Evolutionary conservation across 352 stramenopile species (phyloP), one percentile per base, ranked within the genome.

Genomic region (Phytophthora pseudosyringae): DNA sequence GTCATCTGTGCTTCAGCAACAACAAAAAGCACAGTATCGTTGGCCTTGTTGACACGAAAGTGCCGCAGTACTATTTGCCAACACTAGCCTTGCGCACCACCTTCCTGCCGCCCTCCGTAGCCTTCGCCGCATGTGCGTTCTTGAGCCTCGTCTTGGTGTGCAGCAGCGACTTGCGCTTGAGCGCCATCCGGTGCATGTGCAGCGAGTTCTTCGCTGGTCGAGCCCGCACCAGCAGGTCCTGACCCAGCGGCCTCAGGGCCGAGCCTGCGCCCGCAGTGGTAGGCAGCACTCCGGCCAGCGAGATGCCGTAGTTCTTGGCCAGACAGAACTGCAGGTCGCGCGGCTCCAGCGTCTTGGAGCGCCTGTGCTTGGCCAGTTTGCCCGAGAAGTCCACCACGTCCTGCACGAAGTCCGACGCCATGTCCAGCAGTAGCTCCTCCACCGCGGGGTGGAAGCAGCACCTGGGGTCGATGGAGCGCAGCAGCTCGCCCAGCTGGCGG

Each of bases 251-350:
- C 28, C 82, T 86, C 28, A 91, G 57, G n/a, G 46, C 43, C 10
- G 59, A 64, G 3, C 43, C 60, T 13, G 32, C 13, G 15, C 36
- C 54, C 4, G 53, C n/a, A 4, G 60, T 43, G 29, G 59, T 38
- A 41, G 71, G 69, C 15, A 88, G 69, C 59, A 86, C 80, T 11
- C 85, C 85, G 4, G 81, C 83, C 39, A 95, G 70, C 16, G 87
- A 93, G 58, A 95, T 91, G 59, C 87, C 83, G 51, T 95, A 90
- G 70, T 91, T 94, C 73, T 95, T 95, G 60, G 83, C 81, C 44
- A 95, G 69, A 55, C 75, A 91, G 26, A 95, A 88, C 72, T 95
- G 87, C 33, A 95, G 49, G 49, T 95, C 87, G 32, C 84, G 86
- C 25, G 83, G 61, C 54, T 94, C 84, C 8, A 93, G 58, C 44